Evolutionary conservation across 2,329 filamentous ascomycete genomes (phyloP), one percentile per base, ranked within the genome.

Genomic region (Paramyrothecium sp.): DNA sequence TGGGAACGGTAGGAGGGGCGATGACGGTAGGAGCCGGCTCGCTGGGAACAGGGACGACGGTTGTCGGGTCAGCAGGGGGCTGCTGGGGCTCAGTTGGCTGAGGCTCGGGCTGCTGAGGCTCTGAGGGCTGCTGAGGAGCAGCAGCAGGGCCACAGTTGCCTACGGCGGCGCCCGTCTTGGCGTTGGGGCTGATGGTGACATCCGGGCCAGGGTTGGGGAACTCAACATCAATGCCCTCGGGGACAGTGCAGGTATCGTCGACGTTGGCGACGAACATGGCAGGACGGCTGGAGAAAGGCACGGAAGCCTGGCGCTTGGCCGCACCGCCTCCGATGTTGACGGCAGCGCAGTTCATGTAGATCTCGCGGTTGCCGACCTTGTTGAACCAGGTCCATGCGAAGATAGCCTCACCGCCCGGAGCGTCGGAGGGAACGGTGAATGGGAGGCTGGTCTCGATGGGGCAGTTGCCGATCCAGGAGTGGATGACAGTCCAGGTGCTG

Each of bases 291-390:
- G 74, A 72, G 66, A 88, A 83, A 7, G 59, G 20, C 16, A 23
- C 47, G 20, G 11, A n/a, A 51, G 69, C 65, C 23, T 47, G 59
- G 13, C 56, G 41, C 8, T 50, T 53, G 16, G 2, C 50, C n/a
- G 22, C 49, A n/a, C 63, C 62, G 3, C 63, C 63, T 2, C 60
- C 54, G 50, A 88, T 81, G n/a, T 77, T 77, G 23, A 89, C 78
- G 7, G 81, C 78, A 0, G 85, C 86, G 62, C 86, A 89, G 69
- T 88, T 87, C 83, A 88, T 88, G 74, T 89, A 90, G 80, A 88
- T 87, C 66, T 89, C 86, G 19, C 86, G 77, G 65, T 87, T 88
- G 2, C 86, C 86, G 23, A 84, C 63, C 58, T 80, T 78, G 70
- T 87, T 87, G 70, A 86, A 86, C 82, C 82, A 85, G 3, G 81